Evolutionary conservation across 169 alveolate genomes (phyloP).

Genomic region (Cryptosporidium sp.): DNA sequence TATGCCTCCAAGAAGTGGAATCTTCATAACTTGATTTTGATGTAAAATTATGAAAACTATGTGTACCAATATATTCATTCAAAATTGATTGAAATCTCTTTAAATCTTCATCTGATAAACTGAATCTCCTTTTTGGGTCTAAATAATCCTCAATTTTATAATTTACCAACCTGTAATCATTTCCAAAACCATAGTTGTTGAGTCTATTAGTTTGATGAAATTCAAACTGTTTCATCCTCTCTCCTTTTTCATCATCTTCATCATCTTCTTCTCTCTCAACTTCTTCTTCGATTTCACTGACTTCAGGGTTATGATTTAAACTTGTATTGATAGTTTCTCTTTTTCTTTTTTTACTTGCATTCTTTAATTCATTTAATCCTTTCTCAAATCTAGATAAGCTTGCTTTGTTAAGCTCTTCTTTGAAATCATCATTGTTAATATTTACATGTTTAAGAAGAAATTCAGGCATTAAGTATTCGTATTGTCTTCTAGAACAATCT

Average conservation of each 20-base stretch:
- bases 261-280: constrained; percentile 1
- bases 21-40: constrained; percentile 80
- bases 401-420: constrained; percentile 19
- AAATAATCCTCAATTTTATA: constrained; percentile 6
- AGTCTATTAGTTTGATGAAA: constrained; percentile 26
- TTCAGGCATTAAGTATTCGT: constrained; percentile 85
- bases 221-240: constrained; percentile 3
- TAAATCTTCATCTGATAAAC: constrained; percentile 75
- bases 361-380: constrained; percentile 14
- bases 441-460: constrained; percentile 71
- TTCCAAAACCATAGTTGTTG: constrained; percentile 49
- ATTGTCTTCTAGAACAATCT: constrained; percentile 86
- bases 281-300: background rate
- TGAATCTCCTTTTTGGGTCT: background rate
- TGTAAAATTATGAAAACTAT: constrained; percentile 85
- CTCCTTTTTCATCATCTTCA: constrained; percentile 19
- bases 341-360: constrained; percentile 10
- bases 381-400: background rate
- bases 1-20: constrained; percentile 83
- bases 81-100: constrained; percentile 79
- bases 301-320: constrained; percentile 35
- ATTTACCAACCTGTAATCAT: background rate
- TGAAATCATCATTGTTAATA: constrained; percentile 11
- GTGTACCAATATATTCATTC: constrained; percentile 82
- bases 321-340: background rate